phyloP scores from a whole-genome alignment of 2,329 filamentous ascomycete genomes.

The Cercospora nicotianae region DNA sequence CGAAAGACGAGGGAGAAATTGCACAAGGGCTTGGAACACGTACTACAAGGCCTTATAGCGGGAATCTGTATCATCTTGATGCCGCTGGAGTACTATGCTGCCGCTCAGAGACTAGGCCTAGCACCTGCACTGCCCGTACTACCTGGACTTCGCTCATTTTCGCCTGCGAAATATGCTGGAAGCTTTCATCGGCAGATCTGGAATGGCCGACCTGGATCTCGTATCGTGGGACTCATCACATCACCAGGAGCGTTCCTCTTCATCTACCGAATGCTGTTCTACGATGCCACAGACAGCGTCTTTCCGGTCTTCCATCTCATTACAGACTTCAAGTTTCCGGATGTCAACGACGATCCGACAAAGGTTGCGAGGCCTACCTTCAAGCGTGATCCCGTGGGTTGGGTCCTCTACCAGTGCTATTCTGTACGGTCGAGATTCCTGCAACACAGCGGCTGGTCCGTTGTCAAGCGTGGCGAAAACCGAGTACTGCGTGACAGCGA shows the following conservation, averaged over 20 bases:
- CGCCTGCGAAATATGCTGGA: slow-evolving; percentile 20
- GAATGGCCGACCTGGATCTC: slow-evolving; percentile 16
- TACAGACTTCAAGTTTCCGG: slow-evolving; percentile 29
- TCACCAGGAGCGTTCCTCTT: slow-evolving; percentile 26
- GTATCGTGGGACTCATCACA: slow-evolving; percentile 15
- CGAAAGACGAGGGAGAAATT: slow-evolving; percentile 21
- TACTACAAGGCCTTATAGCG: slow-evolving; percentile 21
- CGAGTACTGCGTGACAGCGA: not conserved
- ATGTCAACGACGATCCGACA: slow-evolving; percentile 21
- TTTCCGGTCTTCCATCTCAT: slow-evolving; percentile 24
- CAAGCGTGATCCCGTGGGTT: slow-evolving; percentile 27
- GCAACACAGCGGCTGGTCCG: slow-evolving; percentile 28
- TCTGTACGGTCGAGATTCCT: slow-evolving; percentile 23
- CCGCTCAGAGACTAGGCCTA: slow-evolving; percentile 31
- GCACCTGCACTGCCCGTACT: slow-evolving; percentile 29
- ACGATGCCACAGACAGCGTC: slow-evolving; percentile 22
- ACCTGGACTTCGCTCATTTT: slow-evolving; percentile 23
- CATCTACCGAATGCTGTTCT: slow-evolving; percentile 18
- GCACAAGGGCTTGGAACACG: slow-evolving; percentile 15
- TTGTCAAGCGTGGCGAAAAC: slow-evolving; percentile 12
- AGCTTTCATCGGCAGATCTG: slow-evolving; percentile 25
- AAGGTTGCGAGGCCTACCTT: not conserved
- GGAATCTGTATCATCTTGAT: slow-evolving; percentile 30
- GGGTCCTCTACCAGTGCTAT: slow-evolving; percentile 29
- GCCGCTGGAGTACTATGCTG: slow-evolving; percentile 32